Evolutionary conservation across 352 stramenopile genomes (phyloP), one percentile per base, ranked within the genome.

Genomic region (Phytophthora agathidicida): DNA sequence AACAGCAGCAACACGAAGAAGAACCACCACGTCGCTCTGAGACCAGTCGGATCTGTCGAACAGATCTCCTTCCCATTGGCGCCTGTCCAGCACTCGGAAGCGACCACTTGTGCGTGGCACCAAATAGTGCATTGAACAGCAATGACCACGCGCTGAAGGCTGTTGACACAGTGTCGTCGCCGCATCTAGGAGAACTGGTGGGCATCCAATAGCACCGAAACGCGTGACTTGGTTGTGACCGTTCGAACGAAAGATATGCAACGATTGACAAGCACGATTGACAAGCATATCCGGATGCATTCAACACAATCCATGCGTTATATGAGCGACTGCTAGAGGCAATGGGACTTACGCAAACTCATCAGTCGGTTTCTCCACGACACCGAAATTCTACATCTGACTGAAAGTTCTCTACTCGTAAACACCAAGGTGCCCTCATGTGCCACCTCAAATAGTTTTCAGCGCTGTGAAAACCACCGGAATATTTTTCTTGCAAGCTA

Each of bases 11-110:
- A 31, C 27, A 57, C 74, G 55, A 89, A 80, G 73, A 83, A 91
- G 60, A 89, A 77, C 82, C 82, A 91, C 75, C 77, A 88, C 31
- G 77, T 58, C 22, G 70, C 60, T 41, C 80, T 51, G 63, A 79
- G 78, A 8, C 68, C 75, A 6, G 70, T 45, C 9, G 70, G 65
- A 14, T 91, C 82, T 3, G 69, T 46, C 7, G 71, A 63, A 42
- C 82, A 91, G 56, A 91, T 72, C 52, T 84, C 69, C 9, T 71
- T 59, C 44, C 79, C 82, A 33, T 88, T 77, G 39, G 60, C 68
- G 35, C 70, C 70, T 26, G 50, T 70, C 82, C 82, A 89, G 68
- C 82, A 91, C 38, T 91, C 77, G 32, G 64, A 77, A 33, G 32
- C 4, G 7, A 60, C 56, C 11, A 33, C 57, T 48, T 48, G 50